Evolutionary conservation across 163 green algal genomes (phyloP).

Genomic region (Coccomyxa subellipsoidea): DNA sequence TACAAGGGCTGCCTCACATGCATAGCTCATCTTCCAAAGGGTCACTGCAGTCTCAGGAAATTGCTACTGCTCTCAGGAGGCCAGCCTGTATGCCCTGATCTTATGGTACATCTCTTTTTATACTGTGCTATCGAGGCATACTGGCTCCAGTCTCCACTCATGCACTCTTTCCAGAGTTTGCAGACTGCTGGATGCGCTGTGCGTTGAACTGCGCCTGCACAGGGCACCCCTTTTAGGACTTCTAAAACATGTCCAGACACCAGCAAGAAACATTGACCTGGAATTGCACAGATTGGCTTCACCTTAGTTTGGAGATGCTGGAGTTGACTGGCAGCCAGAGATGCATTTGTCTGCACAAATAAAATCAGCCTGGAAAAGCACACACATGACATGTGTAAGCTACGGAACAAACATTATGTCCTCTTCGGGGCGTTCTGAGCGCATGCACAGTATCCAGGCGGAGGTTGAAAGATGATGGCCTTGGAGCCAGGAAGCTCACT

Average conservation of each 20-base stretch:
- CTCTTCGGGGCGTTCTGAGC: no score
- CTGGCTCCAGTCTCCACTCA: neutral
- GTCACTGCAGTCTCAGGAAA: no score
- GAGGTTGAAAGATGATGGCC: no score
- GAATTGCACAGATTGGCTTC: neutral
- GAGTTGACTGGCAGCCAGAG: neutral
- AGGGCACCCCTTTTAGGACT: neutral
- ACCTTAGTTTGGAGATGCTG: slow-evolving; percentile 10
- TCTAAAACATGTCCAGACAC: no score
- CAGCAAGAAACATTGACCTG: neutral
- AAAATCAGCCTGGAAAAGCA: neutral
- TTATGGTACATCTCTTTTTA: neutral
- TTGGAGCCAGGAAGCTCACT: neutral
- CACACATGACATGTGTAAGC: neutral
- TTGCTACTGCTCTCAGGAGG: no score
- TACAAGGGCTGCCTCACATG: neutral
- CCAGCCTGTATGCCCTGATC: no score
- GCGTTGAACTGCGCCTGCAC: neutral
- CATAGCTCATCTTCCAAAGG: no score
- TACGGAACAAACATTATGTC: no score
- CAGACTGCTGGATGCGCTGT: neutral
- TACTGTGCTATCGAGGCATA: neutral
- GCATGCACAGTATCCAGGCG: no score
- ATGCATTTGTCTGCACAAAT: slow-evolving; percentile 13
- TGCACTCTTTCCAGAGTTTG: neutral